phyloP scores from a whole-genome alignment of 2,329 filamentous ascomycete species.

The Balansia obtecta region DNA sequence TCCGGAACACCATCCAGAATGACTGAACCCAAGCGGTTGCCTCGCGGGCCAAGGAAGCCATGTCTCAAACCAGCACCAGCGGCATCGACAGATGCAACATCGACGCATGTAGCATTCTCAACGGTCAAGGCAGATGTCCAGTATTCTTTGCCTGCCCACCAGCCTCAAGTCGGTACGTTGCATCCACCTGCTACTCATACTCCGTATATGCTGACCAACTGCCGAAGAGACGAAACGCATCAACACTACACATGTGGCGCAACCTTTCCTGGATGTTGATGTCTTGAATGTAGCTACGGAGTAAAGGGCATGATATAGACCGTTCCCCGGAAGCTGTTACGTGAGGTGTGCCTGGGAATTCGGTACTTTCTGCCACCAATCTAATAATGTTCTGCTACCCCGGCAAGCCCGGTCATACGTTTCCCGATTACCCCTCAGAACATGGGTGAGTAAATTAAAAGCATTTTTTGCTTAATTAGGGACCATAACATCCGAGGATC shows the following conservation, averaged over 20 bases:
- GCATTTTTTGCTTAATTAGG: neutral
- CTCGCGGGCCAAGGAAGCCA: conserved; percentile 11
- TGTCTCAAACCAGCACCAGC: conserved; percentile 15
- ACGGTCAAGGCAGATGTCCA: conserved; percentile 16
- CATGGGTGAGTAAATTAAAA: too few relatives aligned
- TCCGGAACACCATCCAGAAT: neutral
- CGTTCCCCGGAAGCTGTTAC: neutral
- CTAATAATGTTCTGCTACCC: neutral
- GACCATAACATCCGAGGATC: neutral
- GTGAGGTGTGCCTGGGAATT: neutral
- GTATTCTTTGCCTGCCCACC: conserved; percentile 16
- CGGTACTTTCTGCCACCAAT: neutral
- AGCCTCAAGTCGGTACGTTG: conserved; percentile 15
- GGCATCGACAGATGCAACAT: conserved; percentile 7
- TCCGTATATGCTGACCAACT: neutral
- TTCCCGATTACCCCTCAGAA: neutral
- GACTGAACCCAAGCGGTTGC: neutral
- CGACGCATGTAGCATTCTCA: conserved; percentile 14
- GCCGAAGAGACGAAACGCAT: conserved; percentile 15
- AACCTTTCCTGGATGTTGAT: conserved; percentile 24
- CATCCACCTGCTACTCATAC: neutral
- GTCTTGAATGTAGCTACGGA: conserved; percentile 10
- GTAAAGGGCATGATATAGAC: conserved; percentile 3
- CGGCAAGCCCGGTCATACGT: neutral
- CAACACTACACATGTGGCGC: conserved; percentile 16